Evolutionary conservation across 768 basidiomycete genomes (phyloP), one percentile per base, ranked within the genome.

Genomic region (Tylopilus sp.): DNA sequence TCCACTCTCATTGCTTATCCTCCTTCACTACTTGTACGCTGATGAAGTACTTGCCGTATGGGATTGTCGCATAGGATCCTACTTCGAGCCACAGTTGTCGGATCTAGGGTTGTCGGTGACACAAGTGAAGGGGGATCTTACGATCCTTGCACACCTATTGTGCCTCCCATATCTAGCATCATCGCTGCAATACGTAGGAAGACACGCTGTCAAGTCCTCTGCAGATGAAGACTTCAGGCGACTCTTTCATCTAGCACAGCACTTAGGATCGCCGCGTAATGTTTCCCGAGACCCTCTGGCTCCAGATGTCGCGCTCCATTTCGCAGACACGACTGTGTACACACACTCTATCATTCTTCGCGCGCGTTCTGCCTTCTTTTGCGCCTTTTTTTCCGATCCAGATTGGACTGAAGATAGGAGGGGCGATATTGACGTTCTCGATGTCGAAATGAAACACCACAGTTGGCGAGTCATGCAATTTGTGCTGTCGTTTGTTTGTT

Each of bases 11-110:
- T 68, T 86, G 15, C 78, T 97, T 15, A 76, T 95, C 20, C 72
- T 98, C n/a, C 66, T 97, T 18, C 78, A 83, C 22, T 98, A 93
- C 61, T 68, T 98, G n/a, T 98, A 98, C 68, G 79, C 88, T 1
- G 95, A 99, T 65, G 79, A 84, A 36, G 67, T 95, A 1, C 73
- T 91, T 11, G 83, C 91, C 0, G 67, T 94, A 13, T 95, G 93
- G 91, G 94, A 98, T 64, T 74, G 76, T 12, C 81, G 92, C 17
- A 75, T 90, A 11, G 75, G 71, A 5, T 57, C 70, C 0, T 65
- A 70, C 1, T 67, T 86, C 2, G 72, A 75, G 23, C 62, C 59
- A 6, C 69, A 74, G 20, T 71, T 79, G n/a, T 51, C 62, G 7
- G 52, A 42, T 15, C 51, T 79, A 12, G 76, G 74, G 25, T 67